These are phyloP conservation scores for Sutorius eximius DNA, from an alignment of 1,284 basidiomycete genomes.

Conservation along the genomic window DNA sequence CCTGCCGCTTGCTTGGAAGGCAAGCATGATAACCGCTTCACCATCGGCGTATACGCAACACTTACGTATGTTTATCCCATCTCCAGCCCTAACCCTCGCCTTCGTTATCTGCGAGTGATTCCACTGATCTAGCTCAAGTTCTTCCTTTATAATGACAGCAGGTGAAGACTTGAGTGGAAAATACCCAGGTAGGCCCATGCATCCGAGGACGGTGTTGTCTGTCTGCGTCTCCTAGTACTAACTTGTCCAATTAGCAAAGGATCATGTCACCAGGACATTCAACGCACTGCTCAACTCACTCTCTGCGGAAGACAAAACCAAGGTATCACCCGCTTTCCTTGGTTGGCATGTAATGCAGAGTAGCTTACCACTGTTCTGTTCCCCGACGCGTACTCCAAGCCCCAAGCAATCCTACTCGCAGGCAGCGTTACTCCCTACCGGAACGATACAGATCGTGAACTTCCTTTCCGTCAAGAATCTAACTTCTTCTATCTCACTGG, in stretches of 20 bases:
- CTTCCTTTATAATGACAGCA: conserved; percentile 11
- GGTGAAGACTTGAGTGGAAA: conserved; percentile 12
- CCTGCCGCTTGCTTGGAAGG: conserved; percentile 84
- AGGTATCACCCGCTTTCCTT: conserved; percentile 40
- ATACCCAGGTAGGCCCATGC: conserved; percentile 23
- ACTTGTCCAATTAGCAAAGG: conserved; percentile 34
- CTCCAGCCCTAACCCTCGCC: too few relatives aligned
- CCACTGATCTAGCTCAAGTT: not conserved
- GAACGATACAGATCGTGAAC: conserved; percentile 88
- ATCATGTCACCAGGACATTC: conserved; percentile 55
- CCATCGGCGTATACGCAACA: conserved; percentile 50
- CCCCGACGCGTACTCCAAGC: conserved; percentile 36
- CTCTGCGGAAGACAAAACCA: conserved; percentile 47
- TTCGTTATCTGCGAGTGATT: not conserved
- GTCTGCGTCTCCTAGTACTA: not conserved
- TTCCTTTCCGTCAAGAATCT: conserved; percentile 76
- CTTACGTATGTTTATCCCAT: too few relatives aligned
- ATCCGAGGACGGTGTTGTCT: not conserved
- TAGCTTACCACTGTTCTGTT: conserved; percentile 2
- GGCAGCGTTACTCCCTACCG: conserved; percentile 64
- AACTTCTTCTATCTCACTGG: conserved; percentile 90
- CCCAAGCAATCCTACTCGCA: conserved; percentile 62
- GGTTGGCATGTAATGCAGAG: not conserved
- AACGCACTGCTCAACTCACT: conserved; percentile 47
- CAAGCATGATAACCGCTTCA: conserved; percentile 86